phyloP scores from a whole-genome alignment of 306 rosid genomes.

The Herpetospermum pedunculosum region DNA sequence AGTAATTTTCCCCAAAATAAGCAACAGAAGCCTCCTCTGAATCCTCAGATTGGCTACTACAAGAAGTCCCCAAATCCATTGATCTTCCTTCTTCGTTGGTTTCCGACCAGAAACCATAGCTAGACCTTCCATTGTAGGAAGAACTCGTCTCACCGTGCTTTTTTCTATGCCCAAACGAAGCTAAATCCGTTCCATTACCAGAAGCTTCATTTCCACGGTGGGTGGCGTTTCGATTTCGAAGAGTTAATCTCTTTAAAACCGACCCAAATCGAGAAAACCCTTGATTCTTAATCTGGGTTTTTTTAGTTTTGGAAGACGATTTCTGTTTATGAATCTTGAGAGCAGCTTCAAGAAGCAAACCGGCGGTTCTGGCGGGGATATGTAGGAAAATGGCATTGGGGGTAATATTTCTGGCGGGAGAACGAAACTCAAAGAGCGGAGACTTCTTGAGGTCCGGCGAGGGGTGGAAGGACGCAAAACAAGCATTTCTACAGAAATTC shows the following conservation, averaged over 20 bases:
- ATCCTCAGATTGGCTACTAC: conserved; percentile 12
- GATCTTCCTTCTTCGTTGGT: conserved; percentile 8
- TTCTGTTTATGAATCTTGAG: conserved; percentile 59
- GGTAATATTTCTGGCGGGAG: conserved; percentile 32
- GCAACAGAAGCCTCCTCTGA: background rate
- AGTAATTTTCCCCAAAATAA: conserved; percentile 12
- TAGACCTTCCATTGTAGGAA: conserved; percentile 6
- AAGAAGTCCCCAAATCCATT: conserved; percentile 11
- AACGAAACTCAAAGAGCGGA: conserved; percentile 46
- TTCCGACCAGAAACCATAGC: conserved; percentile 14
- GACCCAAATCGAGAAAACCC: conserved; percentile 56
- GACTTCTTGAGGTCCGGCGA: conserved; percentile 58
- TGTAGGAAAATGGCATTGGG: conserved; percentile 59
- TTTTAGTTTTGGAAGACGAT: conserved; percentile 23
- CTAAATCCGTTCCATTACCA: conserved; percentile 17
- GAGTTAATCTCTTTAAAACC: conserved; percentile 38
- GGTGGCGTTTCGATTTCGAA: conserved; percentile 19
- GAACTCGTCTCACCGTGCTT: background rate
- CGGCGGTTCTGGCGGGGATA: conserved; percentile 58
- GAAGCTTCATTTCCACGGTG: conserved; percentile 16
- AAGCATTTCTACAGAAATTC: conserved; percentile 46
- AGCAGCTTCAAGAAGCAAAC: conserved; percentile 77
- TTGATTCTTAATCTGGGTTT: conserved; percentile 15
- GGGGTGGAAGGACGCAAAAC: conserved; percentile 38
- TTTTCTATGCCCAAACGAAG: conserved; percentile 21